A percentile compares a stretch with the other conserved stretches of the same genome.
Evolutionary conservation across 345 rosid species (phyloP).

Genomic region (Eucalyptus dawsonii): DNA sequence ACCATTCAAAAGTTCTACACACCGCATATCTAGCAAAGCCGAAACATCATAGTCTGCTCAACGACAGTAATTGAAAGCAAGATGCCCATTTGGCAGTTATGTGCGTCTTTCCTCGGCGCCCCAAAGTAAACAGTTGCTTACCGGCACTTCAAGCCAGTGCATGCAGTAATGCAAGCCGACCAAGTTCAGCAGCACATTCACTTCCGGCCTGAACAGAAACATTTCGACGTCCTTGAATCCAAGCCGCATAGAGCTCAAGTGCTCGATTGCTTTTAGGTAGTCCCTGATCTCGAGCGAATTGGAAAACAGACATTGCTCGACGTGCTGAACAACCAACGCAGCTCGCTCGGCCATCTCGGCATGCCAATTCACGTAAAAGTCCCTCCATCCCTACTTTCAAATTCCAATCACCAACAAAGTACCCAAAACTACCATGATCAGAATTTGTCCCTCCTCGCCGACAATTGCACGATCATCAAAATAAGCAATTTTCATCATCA

Average conservation of each 20-base stretch:
- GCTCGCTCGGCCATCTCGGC: constrained; percentile 17
- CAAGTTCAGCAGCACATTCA: constrained; percentile 33
- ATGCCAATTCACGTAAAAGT: constrained; percentile 21
- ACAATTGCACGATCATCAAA: not conserved
- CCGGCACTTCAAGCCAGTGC: constrained; percentile 28
- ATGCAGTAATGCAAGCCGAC: constrained; percentile 49
- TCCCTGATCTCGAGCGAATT: constrained; percentile 27
- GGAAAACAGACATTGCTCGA: constrained; percentile 5
- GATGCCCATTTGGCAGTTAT: not conserved
- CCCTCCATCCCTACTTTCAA: constrained; percentile 30
- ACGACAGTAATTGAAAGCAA: not conserved
- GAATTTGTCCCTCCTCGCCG: not conserved
- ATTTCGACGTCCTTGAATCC: constrained; percentile 34
- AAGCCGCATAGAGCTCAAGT: constrained; percentile 9
- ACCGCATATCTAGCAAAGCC: rapidly evolving
- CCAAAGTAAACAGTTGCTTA: constrained; percentile 2
- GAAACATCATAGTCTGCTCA: not conserved
- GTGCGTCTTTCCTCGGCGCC: too few species aligned
- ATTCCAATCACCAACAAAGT: not conserved
- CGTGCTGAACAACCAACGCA: constrained; percentile 12
- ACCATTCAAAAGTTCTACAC: not conserved
- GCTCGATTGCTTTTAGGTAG: constrained; percentile 21
- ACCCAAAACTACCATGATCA: not conserved
- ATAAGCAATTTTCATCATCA: not conserved
- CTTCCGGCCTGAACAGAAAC: constrained; percentile 26